Evolutionary conservation across 805 yeast species (phyloP).

Genomic region (Grigorovia transvaalensis): DNA sequence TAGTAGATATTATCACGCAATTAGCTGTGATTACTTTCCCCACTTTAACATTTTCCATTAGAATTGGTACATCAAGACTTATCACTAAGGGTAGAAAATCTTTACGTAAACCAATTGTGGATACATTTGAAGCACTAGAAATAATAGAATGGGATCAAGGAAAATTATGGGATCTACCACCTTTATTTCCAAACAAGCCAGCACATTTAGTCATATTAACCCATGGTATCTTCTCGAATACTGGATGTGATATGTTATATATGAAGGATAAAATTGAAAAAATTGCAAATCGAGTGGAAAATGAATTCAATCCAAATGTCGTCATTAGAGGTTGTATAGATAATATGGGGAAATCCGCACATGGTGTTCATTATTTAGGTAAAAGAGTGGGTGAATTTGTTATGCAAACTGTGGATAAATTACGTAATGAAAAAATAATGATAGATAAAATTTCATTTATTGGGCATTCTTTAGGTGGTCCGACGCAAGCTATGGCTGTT

Average conservation of each 20-base stretch:
- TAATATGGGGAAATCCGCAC: conserved; percentile 79
- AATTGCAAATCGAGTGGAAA: conserved; percentile 11
- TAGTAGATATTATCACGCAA: conserved; percentile 72
- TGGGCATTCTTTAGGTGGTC: conserved; percentile 91
- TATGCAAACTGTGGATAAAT: conserved; percentile 35
- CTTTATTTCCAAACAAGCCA: conserved; percentile 40
- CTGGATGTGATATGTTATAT: conserved; percentile 82
- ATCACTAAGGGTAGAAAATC: conserved; percentile 9
- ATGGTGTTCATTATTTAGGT: conserved; percentile 81
- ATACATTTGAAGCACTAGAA: conserved; percentile 6
- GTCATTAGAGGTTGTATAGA: conserved; percentile 76
- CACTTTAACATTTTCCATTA: conserved; percentile 54
- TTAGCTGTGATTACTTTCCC: conserved; percentile 61
- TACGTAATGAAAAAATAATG: conserved; percentile 26
- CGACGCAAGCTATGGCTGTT: conserved; percentile 82
- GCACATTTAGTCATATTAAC: conserved; percentile 78
- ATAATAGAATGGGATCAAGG: conserved; percentile 43
- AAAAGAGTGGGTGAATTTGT: conserved; percentile 68
- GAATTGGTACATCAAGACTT: conserved; percentile 39
- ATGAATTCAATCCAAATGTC: conserved; percentile 37
- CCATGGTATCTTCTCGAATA: conserved; percentile 88
- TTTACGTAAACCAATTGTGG: neutral
- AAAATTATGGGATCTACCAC: conserved; percentile 69
- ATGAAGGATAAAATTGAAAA: conserved; percentile 69
- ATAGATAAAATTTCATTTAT: conserved; percentile 69